These are phyloP conservation scores for Malassezia restricta DNA, from an alignment of 1,284 basidiomycete genomes.

Conservation along the genomic window DNA sequence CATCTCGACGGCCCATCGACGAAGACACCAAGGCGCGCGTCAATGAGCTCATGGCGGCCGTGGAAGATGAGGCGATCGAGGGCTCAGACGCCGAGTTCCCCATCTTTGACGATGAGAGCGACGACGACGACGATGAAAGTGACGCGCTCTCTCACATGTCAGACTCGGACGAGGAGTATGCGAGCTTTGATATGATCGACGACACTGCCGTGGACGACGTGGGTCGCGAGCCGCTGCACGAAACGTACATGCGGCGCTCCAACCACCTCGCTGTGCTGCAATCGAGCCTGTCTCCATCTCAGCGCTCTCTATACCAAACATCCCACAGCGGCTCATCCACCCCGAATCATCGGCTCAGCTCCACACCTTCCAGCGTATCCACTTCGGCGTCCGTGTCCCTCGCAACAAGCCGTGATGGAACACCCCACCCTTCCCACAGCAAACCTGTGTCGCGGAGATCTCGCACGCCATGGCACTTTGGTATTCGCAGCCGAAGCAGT, in stretches of 20 bases:
- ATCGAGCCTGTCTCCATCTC: constrained; percentile 20
- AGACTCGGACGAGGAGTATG: constrained; percentile 19
- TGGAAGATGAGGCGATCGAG: constrained; percentile 25
- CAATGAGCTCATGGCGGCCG: constrained; percentile 18
- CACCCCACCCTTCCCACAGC: background rate
- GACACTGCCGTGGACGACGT: constrained; percentile 8
- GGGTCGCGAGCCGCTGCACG: background rate
- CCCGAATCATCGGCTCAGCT: background rate
- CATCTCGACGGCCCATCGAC: constrained; percentile 2
- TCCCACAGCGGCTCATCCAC: background rate
- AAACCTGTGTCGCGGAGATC: background rate
- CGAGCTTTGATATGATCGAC: constrained; percentile 21
- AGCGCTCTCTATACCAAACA: constrained; percentile 7
- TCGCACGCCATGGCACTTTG: constrained; percentile 78
- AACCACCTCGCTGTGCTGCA: constrained; percentile 29
- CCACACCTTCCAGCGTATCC: background rate
- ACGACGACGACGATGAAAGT: constrained; percentile 26
- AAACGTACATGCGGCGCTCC: constrained; percentile 9
- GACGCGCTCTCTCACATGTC: constrained; percentile 14
- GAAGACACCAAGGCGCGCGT: constrained; percentile 9
- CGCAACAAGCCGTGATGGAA: no score
- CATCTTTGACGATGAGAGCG: constrained; percentile 29
- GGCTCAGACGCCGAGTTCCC: constrained; percentile 20
- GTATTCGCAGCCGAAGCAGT: constrained; percentile 82
- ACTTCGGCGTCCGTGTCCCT: background rate